Evolutionary conservation across 139 green algal species (phyloP).

Genomic region (Zygnema cylindricum): DNA sequence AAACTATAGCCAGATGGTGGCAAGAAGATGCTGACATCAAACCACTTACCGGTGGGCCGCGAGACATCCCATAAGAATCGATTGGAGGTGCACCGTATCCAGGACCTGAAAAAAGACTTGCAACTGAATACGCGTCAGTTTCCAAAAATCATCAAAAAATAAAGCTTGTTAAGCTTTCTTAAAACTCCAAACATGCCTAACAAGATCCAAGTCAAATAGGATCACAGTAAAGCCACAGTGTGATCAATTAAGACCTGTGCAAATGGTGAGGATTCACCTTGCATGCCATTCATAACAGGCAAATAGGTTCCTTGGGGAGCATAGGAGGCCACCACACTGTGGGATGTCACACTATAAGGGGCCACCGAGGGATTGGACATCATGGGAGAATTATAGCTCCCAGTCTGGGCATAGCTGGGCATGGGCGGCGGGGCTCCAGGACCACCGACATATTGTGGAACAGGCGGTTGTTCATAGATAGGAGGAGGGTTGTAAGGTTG

Average conservation of each 20-base stretch:
- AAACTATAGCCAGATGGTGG: too few species aligned
- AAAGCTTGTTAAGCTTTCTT: too few species aligned
- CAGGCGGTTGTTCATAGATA: background rate
- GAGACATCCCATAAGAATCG: background rate
- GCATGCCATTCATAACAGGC: background rate
- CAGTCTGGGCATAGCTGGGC: background rate
- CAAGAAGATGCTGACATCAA: too few species aligned
- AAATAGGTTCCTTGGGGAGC: background rate
- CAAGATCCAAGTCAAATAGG: background rate
- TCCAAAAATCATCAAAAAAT: too few species aligned
- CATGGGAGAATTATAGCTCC: background rate
- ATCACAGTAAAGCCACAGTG: background rate
- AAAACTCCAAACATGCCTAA: background rate
- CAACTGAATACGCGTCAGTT: too few species aligned
- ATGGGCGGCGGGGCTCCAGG: constrained; percentile 2
- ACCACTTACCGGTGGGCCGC: background rate
- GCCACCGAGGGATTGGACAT: background rate
- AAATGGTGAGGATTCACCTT: background rate
- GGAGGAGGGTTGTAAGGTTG: background rate
- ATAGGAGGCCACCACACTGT: background rate
- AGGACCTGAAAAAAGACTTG: too few species aligned
- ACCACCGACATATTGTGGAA: constrained; percentile 6
- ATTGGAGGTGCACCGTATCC: background rate
- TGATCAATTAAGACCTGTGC: background rate
- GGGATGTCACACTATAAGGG: background rate